Base-by-base conservation (phyloP, 2,329 filamentous ascomycete species). In the Microascus cirrosus region DNA sequence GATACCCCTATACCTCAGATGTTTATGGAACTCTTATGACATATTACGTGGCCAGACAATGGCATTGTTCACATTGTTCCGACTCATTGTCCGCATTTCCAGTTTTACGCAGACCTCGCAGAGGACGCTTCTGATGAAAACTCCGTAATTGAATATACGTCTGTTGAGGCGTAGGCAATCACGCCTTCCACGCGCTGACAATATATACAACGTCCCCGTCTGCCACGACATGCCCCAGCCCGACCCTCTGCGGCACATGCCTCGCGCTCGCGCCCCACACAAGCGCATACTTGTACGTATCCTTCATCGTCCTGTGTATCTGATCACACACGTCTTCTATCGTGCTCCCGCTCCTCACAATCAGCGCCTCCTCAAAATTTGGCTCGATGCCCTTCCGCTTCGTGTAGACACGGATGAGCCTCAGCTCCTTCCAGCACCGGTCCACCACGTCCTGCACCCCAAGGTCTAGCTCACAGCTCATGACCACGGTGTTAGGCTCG, bases 301-400 rank as follows among this genome's bases (percentile, higher is more conserved):
- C 95, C 82, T 97, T 99, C 63, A 99, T 76, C 28, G 85, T 94
- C 61, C 94, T 81, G 74, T 99, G 94, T 64, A 99, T 89, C 65
- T 90, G 85, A 72, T 99, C 94, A 72, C 94, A 99, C 11, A 99
- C 94, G 71, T 99, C 93, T 74, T 97, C 94, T 67, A 99, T 91
- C 13, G 86, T 90, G 68, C 89, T 90, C 65, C 92, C 89, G 69
- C 79, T 85, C 59, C 95, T 81, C 63, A 99, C 94, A 68, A 99
- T 99, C 66, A 99, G 74, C 1, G 94, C 94, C 74, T 99, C 94
- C 60, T 73, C 75, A 68, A 99, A 99, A 69, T 92, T 84, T 0
- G 94, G 94, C 15, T 96, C 93, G 11, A 86, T 76, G 58, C 92
- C 93, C 76, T 97, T 95, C 65, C 94, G 84, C 79, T 99, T 99